Conservation (phyloP, 306 rosid species). For the Gleditsia sinensis region DNA sequence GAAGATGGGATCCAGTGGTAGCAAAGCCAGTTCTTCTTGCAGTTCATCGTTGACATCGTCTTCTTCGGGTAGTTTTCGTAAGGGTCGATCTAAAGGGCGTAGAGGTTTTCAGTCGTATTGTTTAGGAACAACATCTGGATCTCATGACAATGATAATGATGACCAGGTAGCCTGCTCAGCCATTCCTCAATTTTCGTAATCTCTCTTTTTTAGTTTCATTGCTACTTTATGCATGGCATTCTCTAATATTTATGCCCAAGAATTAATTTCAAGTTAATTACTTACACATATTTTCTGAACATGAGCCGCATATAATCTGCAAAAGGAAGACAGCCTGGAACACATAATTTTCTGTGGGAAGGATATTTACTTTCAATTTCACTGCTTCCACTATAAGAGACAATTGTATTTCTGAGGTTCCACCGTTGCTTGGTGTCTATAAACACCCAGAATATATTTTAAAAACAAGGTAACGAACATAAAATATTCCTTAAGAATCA, state of each 20-base stretch:
- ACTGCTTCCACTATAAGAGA: too few species aligned
- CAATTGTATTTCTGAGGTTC: too few species aligned
- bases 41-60: conserved; percentile 44
- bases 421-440: too few species aligned
- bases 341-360: too few species aligned
- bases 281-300: too few species aligned
- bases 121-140: conserved; percentile 75
- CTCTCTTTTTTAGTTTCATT: background rate
- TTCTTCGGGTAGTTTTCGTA: conserved; percentile 45
- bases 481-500: too few species aligned
- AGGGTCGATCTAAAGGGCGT: conserved; percentile 58
- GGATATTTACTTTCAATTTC: too few species aligned
- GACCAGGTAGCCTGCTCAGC: conserved; percentile 54
- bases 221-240: background rate
- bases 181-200: conserved; percentile 9
- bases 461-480: too few species aligned
- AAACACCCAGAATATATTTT: too few species aligned
- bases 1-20: conserved; percentile 83
- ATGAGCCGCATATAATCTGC: too few species aligned
- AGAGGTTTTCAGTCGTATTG: conserved; percentile 73
- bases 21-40: conserved; percentile 56
- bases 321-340: too few species aligned
- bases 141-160: conserved; percentile 69
- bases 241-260: background rate
- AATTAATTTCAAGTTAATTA: too few species aligned